phyloP scores from a whole-genome alignment of 768 basidiomycete genomes.

The Phlebiopsis flavidoalba region DNA sequence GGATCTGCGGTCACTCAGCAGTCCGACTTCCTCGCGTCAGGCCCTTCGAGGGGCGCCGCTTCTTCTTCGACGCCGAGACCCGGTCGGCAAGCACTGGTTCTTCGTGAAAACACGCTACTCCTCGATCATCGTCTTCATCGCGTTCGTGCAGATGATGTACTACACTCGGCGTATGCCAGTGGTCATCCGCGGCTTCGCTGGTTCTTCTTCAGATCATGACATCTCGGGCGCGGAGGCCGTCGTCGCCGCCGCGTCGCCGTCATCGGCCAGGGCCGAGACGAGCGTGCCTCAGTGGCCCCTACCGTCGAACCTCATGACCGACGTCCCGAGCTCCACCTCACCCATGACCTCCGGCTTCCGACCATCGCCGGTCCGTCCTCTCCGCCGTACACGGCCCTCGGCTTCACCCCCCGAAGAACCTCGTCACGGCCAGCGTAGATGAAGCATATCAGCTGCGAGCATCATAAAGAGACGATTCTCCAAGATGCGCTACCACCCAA shows the following conservation, averaged over 20 bases:
- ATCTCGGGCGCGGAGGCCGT: slow-evolving; percentile 95
- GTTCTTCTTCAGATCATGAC: slow-evolving; percentile 88
- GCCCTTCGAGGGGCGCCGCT: slow-evolving; percentile 62
- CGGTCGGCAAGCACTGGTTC: slow-evolving; percentile 72
- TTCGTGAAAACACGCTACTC: slow-evolving; percentile 75
- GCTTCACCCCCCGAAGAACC: slow-evolving; percentile 58
- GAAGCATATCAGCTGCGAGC: too few species aligned
- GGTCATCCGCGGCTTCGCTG: slow-evolving; percentile 91
- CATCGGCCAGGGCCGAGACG: slow-evolving; percentile 87
- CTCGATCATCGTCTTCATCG: slow-evolving; percentile 91
- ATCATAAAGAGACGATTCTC: too few species aligned
- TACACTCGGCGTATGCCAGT: slow-evolving; percentile 91
- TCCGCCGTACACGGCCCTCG: slow-evolving; percentile 44
- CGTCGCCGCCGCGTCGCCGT: slow-evolving; percentile 90
- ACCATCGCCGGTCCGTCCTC: slow-evolving; percentile 92
- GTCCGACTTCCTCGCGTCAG: slow-evolving; percentile 69
- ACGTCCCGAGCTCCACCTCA: slow-evolving; percentile 77
- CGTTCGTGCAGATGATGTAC: slow-evolving; percentile 89
- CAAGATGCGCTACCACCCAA: too few species aligned
- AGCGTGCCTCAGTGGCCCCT: slow-evolving; percentile 80
- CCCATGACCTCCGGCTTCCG: slow-evolving; percentile 91
- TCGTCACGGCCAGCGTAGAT: slow-evolving; percentile 88
- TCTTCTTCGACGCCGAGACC: slow-evolving; percentile 73
- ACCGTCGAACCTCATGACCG: slow-evolving; percentile 81
- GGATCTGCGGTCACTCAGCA: slow-evolving; percentile 71